Percentiles rank a stretch among this genome's conserved stretches.
Evolutionary conservation across 257 asterid genomes (phyloP).

Genomic region (Petunia axillaris): DNA sequence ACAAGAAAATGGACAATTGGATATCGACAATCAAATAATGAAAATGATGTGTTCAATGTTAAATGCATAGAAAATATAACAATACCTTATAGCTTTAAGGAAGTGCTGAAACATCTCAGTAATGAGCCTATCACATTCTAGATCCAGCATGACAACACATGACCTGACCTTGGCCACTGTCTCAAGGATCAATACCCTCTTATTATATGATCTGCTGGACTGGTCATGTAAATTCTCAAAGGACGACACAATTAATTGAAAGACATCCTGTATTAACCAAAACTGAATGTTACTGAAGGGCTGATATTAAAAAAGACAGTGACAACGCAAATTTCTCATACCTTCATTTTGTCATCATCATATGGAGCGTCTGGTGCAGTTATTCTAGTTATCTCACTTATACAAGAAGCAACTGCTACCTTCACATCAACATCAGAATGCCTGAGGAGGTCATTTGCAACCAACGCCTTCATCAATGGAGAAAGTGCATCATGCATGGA

Average conservation of each 20-base stretch:
- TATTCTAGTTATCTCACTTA: slow-evolving; percentile 94
- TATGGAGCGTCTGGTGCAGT: slow-evolving; percentile 99
- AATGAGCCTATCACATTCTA: slow-evolving; percentile 89
- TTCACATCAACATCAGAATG: slow-evolving; percentile 81
- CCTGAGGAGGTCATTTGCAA: slow-evolving; percentile 60
- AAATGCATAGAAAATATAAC: not conserved
- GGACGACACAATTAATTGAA: slow-evolving; percentile 88
- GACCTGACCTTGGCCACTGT: slow-evolving; percentile 96
- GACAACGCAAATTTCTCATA: slow-evolving; percentile 25
- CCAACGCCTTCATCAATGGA: slow-evolving; percentile 68
- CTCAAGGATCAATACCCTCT: slow-evolving; percentile 84
- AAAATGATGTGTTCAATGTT: not conserved
- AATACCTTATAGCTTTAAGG: slow-evolving; percentile 76
- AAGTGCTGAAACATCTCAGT: slow-evolving; percentile 89
- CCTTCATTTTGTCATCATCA: slow-evolving; percentile 96
- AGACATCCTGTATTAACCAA: slow-evolving; percentile 66
- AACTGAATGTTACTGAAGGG: slow-evolving; percentile 29
- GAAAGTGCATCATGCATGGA: slow-evolving; percentile 74
- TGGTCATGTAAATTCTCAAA: slow-evolving; percentile 70
- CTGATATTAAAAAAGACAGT: not conserved
- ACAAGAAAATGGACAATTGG: not conserved
- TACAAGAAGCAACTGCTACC: slow-evolving; percentile 92
- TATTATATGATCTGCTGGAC: slow-evolving; percentile 73
- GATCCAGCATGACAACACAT: slow-evolving; percentile 95
- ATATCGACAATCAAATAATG: not conserved